phyloP scores from a whole-genome alignment of 305 asterid genomes.

The Striga hermonthica region DNA sequence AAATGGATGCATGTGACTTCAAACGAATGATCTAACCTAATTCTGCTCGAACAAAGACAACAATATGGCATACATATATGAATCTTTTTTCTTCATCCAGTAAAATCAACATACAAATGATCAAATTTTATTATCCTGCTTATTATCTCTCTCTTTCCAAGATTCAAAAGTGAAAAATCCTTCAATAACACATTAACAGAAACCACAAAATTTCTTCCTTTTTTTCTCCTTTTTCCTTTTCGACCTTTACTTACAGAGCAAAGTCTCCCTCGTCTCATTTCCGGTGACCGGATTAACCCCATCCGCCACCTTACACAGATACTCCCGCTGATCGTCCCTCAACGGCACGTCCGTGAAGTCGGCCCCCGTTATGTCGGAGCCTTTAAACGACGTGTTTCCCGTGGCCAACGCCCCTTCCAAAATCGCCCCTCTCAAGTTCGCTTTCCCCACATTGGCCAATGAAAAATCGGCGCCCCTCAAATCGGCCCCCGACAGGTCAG shows the following conservation, averaged over 20 bases:
- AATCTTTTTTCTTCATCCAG: too few relatives aligned
- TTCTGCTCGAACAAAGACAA: too few relatives aligned
- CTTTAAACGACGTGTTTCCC: conserved; percentile 87
- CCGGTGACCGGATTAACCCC: conserved; percentile 80
- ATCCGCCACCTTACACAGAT: conserved; percentile 79
- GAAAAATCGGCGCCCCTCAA: conserved; percentile 96
- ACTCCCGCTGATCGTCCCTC: conserved; percentile 85
- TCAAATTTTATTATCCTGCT: too few relatives aligned
- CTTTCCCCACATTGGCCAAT: conserved; percentile 85
- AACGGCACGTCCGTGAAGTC: conserved; percentile 95
- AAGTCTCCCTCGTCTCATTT: conserved; percentile 82
- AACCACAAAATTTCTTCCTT: too few relatives aligned
- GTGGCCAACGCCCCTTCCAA: conserved; percentile 92
- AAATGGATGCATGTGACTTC: too few relatives aligned
- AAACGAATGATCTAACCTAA: too few relatives aligned
- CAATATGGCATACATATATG: too few relatives aligned
- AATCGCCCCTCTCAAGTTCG: conserved; percentile 81
- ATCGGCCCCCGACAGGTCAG: conserved; percentile 91
- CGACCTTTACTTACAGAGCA: conserved; percentile 56
- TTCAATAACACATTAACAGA: too few relatives aligned
- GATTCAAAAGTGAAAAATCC: too few relatives aligned
- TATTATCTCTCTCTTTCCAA: too few relatives aligned
- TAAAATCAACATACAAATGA: too few relatives aligned
- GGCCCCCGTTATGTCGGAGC: conserved; percentile 79
- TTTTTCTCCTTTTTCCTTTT: too few relatives aligned